Evolutionary conservation across 345 rosid genomes (phyloP).

Genomic region (Bruguiera parviflora): DNA sequence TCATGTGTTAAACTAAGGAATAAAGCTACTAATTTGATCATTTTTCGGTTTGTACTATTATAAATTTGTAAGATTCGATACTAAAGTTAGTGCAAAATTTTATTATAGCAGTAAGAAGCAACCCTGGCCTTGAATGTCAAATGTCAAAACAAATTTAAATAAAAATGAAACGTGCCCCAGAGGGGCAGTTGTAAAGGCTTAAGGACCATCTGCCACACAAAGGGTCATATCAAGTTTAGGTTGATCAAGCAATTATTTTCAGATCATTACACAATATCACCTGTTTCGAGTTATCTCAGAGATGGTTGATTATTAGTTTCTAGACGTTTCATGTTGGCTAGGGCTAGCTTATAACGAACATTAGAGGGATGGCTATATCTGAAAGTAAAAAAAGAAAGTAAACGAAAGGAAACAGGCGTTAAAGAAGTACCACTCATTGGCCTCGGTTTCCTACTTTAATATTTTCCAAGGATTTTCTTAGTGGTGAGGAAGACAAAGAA

Average conservation of each 20-base stretch:
- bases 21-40: too few relatives aligned
- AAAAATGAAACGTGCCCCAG: neutral
- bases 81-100: too few relatives aligned
- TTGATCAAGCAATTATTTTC: slow-evolving; percentile 7
- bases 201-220: too few relatives aligned
- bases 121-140: too few relatives aligned
- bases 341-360: neutral
- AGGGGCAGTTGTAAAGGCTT: too few relatives aligned
- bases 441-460: slow-evolving; percentile 34
- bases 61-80: too few relatives aligned
- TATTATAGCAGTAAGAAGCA: too few relatives aligned
- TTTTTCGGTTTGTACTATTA: too few relatives aligned
- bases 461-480: slow-evolving; percentile 17
- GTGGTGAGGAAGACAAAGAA: slow-evolving; percentile 19
- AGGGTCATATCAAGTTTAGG: slow-evolving; percentile 8
- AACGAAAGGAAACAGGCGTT: slow-evolving; percentile 22
- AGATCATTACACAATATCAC: neutral
- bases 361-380: slow-evolving; percentile 7
- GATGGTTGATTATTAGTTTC: neutral
- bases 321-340: slow-evolving; percentile 24
- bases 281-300: slow-evolving; percentile 6
- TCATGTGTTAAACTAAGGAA: too few relatives aligned
- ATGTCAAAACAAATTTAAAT: neutral
- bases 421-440: slow-evolving; percentile 40
- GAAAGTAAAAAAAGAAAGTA: slow-evolving; percentile 16